Base-by-base conservation (phyloP, 257 asterid genomes). In the Catharanthus roseus region DNA sequence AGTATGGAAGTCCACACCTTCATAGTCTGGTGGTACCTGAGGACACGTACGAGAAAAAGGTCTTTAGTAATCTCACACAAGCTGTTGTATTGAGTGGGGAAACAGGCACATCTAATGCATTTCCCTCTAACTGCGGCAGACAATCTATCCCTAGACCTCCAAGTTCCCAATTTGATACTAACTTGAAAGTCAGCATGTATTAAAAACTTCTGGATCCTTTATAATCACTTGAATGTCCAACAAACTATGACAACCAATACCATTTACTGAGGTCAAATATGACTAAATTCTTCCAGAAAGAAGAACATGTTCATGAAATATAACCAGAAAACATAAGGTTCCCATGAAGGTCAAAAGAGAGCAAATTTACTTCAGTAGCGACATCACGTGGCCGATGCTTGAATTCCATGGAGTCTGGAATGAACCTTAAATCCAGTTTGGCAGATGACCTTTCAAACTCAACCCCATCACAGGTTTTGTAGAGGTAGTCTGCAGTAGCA, bases 401-500 rank as follows among this genome's bases (percentile, higher is more conserved):
- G 82, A 89, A 87, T 16, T 91, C 96, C 95, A 88, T 78, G 28
- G 93, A 80, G 75, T 95, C 97, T 11, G 97, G 99, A 85, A 95
- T 84, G 78, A 95, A 95, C 80, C 99, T 87, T 85, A 95, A 86
- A 77, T 95, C 99, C 86, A 95, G 80, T 78, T 85, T 89, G 74
- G 86, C 85, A 13, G 96, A 86, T 65, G 99, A 89, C 81, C 97
- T 86, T 80, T 91, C 99, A 74, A 95, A 91, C 90, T 91, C 99
- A 73, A 85, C 76, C 26, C 99, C 97, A 62, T 95, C 99, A 72
- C 97, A 95, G 55, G 83, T 80, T 75, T 80, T 86, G 78, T 91
- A 95, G 61, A 95, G 85, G 82, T 89, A 79, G 81, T 87, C 97
- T 65, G 97, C 96, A n/a, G 97, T 95, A 70, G 96, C 91, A 77